Conservation (phyloP, 108 stramenopile species). For the Aureococcus anophagefferens region DNA sequence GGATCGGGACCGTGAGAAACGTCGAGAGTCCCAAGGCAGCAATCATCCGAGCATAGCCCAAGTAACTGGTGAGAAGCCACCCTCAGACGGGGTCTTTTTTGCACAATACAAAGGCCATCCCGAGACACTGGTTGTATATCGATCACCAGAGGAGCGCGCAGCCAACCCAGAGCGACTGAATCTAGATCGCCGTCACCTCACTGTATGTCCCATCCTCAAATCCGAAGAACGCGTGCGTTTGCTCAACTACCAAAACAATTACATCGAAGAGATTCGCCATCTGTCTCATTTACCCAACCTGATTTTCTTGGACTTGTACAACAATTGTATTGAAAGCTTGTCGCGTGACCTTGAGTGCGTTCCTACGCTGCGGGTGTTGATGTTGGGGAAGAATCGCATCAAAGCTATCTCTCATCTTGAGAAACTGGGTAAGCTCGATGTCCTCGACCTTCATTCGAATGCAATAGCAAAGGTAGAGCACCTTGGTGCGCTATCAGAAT, state of each 20-base stretch:
- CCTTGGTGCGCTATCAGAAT: conserved; percentile 21
- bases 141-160: not conserved
- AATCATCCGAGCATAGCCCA: too few species aligned
- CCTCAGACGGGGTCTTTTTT: not conserved
- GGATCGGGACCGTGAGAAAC: too few species aligned
- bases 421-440: conserved; percentile 32
- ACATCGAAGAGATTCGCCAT: conserved; percentile 23
- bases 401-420: conserved; percentile 27
- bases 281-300: conserved; percentile 29
- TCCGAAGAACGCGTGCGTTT: conserved; percentile 32
- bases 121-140: not conserved
- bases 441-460: conserved; percentile 44
- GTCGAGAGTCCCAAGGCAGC: too few species aligned
- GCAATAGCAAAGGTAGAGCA: conserved; percentile 27
- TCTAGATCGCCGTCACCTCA: conserved; percentile 24
- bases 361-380: conserved; percentile 33
- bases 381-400: conserved; percentile 43
- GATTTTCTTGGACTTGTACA: conserved; percentile 45
- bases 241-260: conserved; percentile 47
- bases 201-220: conserved; percentile 29
- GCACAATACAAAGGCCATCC: not conserved
- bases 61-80: too few species aligned
- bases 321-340: conserved; percentile 30
- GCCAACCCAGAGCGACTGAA: not conserved
- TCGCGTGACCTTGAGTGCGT: conserved; percentile 23